phyloP scores from a whole-genome alignment of 495 filamentous ascomycete genomes.

The Entonaema liquescens region DNA sequence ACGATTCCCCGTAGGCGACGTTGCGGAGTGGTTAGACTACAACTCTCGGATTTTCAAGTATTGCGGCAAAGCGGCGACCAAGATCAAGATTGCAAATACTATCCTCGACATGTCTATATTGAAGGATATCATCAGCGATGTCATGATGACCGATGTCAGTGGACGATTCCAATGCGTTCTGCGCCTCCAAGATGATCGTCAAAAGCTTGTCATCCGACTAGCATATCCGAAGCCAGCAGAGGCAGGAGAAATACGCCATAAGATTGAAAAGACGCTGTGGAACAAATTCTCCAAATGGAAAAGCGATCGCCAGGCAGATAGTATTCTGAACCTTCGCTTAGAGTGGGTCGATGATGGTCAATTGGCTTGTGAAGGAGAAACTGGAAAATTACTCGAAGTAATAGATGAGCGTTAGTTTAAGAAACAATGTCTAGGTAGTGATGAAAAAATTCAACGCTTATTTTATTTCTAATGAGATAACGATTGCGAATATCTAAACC shows the following conservation, averaged over 20 bases:
- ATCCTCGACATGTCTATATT: background rate
- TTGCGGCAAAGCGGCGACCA: background rate
- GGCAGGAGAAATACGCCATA: conserved; percentile 7
- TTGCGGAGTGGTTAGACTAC: conserved; percentile 18
- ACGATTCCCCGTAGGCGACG: conserved; percentile 14
- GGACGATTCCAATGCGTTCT: conserved; percentile 15
- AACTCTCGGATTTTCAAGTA: conserved; percentile 9
- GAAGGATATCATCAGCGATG: background rate
- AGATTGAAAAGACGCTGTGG: conserved; percentile 12
- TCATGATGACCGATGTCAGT: background rate
- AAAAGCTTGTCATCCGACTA: conserved; percentile 11
- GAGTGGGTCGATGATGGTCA: conserved; percentile 8
- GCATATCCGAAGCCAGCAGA: background rate
- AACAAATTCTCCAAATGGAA: background rate
- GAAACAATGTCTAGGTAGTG: background rate
- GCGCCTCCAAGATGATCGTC: background rate
- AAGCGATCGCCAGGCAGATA: background rate
- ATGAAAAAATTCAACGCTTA: too few species aligned
- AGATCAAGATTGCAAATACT: conserved; percentile 4
- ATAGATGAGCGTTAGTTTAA: conserved; percentile 16
- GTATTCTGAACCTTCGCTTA: conserved; percentile 6
- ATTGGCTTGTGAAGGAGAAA: background rate
- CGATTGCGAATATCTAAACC: too few species aligned
- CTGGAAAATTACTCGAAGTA: background rate
- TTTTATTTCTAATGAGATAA: too few species aligned